Evolutionary conservation across 495 filamentous ascomycete genomes (phyloP).

Genomic region (Neurospora pannonica): DNA sequence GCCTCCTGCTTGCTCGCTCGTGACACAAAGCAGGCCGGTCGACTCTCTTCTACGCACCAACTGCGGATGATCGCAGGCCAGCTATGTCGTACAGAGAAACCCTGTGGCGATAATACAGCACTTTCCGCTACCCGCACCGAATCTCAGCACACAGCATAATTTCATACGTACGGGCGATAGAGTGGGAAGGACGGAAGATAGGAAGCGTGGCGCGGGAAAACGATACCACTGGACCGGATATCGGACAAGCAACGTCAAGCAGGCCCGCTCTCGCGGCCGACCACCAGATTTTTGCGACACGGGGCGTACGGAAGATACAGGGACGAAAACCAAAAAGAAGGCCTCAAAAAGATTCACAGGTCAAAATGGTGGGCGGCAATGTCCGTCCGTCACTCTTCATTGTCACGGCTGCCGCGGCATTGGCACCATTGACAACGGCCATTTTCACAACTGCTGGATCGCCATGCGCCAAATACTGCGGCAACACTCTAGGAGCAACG

Average conservation of each 20-base stretch:
- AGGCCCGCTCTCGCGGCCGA: background rate
- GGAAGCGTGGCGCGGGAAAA: background rate
- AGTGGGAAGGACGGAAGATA: background rate
- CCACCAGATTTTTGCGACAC: background rate
- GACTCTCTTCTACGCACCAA: background rate
- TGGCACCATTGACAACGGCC: conserved; percentile 21
- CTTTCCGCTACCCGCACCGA: conserved; percentile 13
- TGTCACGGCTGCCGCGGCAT: conserved; percentile 3
- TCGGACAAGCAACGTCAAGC: background rate
- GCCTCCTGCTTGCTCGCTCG: background rate
- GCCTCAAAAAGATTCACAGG: background rate
- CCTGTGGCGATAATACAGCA: conserved; percentile 15
- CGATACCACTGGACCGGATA: background rate
- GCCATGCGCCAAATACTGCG: conserved; percentile 33
- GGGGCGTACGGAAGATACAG: background rate
- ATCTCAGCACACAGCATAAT: background rate
- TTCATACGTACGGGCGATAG: background rate
- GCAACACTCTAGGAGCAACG: conserved; percentile 30
- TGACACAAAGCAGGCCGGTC: background rate
- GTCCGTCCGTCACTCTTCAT: conserved; percentile 7
- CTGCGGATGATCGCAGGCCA: background rate
- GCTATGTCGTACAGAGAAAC: conserved; percentile 18
- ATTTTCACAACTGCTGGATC: conserved; percentile 29
- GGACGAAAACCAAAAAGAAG: background rate
- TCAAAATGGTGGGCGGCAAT: conserved; percentile 13